Conservation (phyloP, 2,329 filamentous ascomycete species). For the Fusarium papillatum region DNA sequence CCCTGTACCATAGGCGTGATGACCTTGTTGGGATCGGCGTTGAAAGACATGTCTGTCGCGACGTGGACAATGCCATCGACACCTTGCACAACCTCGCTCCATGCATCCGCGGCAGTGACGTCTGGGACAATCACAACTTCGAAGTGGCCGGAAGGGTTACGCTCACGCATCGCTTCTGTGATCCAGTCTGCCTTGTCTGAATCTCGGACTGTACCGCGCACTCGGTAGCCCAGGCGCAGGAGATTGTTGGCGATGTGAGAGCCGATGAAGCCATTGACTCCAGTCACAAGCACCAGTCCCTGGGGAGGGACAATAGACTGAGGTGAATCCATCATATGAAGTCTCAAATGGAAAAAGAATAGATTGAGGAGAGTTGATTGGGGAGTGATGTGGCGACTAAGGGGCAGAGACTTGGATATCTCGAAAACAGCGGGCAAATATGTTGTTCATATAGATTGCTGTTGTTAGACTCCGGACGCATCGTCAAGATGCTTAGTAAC, state of each 20-base stretch:
- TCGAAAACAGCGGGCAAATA: not conserved
- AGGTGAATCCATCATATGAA: not conserved
- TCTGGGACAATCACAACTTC: not conserved
- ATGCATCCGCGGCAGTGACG: not conserved
- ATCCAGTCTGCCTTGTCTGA: not conserved
- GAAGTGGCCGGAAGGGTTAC: not conserved
- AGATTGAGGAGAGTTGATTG: not conserved
- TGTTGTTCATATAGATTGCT: not conserved
- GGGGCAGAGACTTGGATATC: not conserved
- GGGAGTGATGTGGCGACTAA: not conserved
- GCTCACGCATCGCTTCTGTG: not conserved
- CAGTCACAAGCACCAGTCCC: not conserved
- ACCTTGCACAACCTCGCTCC: not conserved
- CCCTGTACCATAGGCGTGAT: not conserved
- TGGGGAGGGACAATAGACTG: not conserved
- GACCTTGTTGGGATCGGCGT: not conserved
- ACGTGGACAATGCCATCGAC: not conserved
- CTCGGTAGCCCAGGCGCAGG: not conserved
- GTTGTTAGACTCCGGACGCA: not conserved
- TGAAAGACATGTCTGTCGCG: not conserved
- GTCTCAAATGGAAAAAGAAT: too few relatives aligned
- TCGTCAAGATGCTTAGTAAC: not conserved
- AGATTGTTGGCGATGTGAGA: not conserved
- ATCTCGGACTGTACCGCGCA: not conserved
- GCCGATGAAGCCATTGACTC: conserved; percentile 5